Evolutionary conservation across 2,329 filamentous ascomycete species (phyloP), one percentile per base, ranked within the genome.

Genomic region (Neofusicoccum laricinum): DNA sequence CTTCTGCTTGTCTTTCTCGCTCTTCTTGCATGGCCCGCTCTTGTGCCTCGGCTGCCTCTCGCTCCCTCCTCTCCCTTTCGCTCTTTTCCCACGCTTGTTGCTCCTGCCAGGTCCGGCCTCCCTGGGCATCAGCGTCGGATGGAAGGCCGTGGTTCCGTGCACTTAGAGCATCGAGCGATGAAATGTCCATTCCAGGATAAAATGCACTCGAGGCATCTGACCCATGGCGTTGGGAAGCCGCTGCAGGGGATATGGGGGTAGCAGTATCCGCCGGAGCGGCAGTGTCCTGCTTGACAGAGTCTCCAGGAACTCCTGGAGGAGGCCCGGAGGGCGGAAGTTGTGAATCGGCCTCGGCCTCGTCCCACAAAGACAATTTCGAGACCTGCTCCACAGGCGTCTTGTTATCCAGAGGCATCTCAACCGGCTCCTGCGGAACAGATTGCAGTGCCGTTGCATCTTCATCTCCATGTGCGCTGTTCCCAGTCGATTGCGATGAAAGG

Each of bases 311-410:
- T 21, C 2, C n/a, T 10, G 21, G 21, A 17, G 45, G 63, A 15
- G 53, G 34, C 14, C 2, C 25, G 14, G 55, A 17, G 17, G 68
- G 58, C 11, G 69, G 61, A 14, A 55, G 53, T 50, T 71, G 64
- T 21, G 59, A 8, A 4, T 66, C 49, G 8, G 68, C 50, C 8
- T 66, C 63, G 43, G 66, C 59, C 45, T 36, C 61, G 30, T 72
- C 71, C 45, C 72, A 69, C 5, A 80, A 58, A 2, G 72, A 74
- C 40, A 81, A 66, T 12, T 75, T 72, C 15, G 76, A 73, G 64
- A 80, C 70, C 63, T 76, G 71, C 14, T 81, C 75, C 19, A 72
- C 69, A 1, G 80, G 80, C 3, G 78, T 79, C 40, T 74, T 75
- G 45, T 75, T 75, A 25, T 72, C 70, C 3, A 79, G 71, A 30